These are phyloP conservation scores for Zymoseptoria crescenta DNA, from an alignment of 2,329 filamentous ascomycete species.

Conservation along the genomic window DNA sequence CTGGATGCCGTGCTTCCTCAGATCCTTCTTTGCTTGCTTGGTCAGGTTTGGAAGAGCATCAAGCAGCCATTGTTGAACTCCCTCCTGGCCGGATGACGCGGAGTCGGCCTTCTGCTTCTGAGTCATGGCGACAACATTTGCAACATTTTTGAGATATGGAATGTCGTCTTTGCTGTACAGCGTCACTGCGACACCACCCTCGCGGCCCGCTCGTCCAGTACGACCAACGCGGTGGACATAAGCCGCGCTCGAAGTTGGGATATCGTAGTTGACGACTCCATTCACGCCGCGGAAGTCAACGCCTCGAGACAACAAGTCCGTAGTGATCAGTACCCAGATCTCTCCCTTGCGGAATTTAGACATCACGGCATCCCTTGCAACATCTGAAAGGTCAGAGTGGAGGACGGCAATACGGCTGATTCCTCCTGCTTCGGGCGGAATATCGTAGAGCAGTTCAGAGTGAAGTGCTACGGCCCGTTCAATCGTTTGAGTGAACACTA, in stretches of 20 bases:
- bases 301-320: conserved; percentile 82
- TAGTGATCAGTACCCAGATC: conserved; percentile 94
- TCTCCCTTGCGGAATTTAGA: conserved; percentile 82
- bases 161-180: conserved; percentile 96
- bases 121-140: conserved; percentile 80
- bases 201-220: conserved; percentile 78
- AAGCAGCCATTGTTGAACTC: conserved; percentile 76
- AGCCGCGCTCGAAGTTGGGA: conserved; percentile 78
- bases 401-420: conserved; percentile 78
- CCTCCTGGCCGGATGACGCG: conserved; percentile 40
- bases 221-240: conserved; percentile 93
- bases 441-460: conserved; percentile 88
- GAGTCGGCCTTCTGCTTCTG: conserved; percentile 54
- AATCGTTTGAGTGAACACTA: conserved; percentile 95
- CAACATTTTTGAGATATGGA: conserved; percentile 79
- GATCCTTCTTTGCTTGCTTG: conserved; percentile 74
- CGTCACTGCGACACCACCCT: conserved; percentile 83
- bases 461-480: conserved; percentile 80
- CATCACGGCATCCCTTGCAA: conserved; percentile 72
- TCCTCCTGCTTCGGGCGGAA: conserved; percentile 79
- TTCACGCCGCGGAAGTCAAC: conserved; percentile 94
- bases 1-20: conserved; percentile 77
- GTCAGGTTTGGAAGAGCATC: conserved; percentile 75
- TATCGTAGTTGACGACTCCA: conserved; percentile 95
- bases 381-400: conserved; percentile 76